These are phyloP conservation scores for Pseudonitzschia pungens DNA, from an alignment of 108 stramenopile species.

Conservation along the genomic window DNA sequence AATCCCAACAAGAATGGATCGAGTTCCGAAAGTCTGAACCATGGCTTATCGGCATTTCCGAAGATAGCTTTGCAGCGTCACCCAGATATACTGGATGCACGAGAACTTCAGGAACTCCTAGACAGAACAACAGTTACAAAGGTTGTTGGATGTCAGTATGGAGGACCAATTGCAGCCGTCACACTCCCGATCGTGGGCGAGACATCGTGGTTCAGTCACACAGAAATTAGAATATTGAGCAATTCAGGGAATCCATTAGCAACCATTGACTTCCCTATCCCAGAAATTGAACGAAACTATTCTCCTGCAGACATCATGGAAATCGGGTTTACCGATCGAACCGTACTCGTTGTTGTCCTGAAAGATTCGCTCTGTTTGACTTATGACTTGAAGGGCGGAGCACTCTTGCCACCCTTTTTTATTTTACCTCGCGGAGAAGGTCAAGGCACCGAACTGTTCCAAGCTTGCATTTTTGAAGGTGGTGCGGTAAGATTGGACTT, in stretches of 20 bases:
- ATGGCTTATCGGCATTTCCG: constrained; percentile 49
- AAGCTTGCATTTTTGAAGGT: constrained; percentile 69
- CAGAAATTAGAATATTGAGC: constrained; percentile 72
- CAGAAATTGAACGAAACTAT: constrained; percentile 38
- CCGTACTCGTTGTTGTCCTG: constrained; percentile 59
- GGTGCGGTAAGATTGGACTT: constrained; percentile 40
- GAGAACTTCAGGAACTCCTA: constrained; percentile 54
- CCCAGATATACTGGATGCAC: constrained; percentile 33
- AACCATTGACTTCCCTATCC: constrained; percentile 61
- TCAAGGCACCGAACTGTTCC: constrained; percentile 51
- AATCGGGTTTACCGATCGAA: constrained; percentile 76
- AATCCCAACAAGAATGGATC: neutral
- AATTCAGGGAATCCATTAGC: constrained; percentile 61
- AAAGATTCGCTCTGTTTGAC: constrained; percentile 74
- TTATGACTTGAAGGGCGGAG: constrained; percentile 59
- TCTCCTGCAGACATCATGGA: constrained; percentile 60
- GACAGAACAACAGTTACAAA: constrained; percentile 68
- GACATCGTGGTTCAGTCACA: constrained; percentile 37
- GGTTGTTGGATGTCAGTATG: constrained; percentile 79
- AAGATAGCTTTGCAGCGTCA: constrained; percentile 34
- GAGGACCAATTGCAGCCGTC: constrained; percentile 76
- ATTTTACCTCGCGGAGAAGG: constrained; percentile 46
- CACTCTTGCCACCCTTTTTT: constrained; percentile 68
- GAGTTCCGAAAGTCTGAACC: constrained; percentile 9
- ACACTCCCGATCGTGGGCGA: constrained; percentile 56